These are phyloP conservation scores for Rhizophlyctis rosea DNA, from an alignment of 192 early-diverging fungal species.

Conservation along the genomic window DNA sequence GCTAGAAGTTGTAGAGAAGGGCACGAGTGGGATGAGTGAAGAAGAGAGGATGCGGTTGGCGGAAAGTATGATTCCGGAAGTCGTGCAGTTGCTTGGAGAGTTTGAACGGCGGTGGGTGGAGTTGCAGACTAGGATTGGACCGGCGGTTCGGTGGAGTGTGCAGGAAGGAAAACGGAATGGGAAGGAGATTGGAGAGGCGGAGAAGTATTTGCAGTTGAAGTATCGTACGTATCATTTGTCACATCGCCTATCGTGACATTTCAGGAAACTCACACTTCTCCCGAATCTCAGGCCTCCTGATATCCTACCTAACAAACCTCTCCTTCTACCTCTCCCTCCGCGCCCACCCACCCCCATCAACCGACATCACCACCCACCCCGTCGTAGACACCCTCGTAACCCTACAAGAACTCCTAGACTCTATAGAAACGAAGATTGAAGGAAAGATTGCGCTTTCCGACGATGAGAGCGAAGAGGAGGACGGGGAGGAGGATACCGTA, in stretches of 20 bases:
- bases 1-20: slow-evolving; percentile 25
- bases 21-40: slow-evolving; percentile 15
- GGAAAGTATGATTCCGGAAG: slow-evolving; percentile 32
- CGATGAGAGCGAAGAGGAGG: slow-evolving; percentile 20
- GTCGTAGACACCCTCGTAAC: slow-evolving; percentile 77
- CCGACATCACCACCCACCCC: slow-evolving; percentile 71
- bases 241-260: neutral
- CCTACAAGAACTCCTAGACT: slow-evolving; percentile 67
- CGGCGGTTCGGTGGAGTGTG: slow-evolving; percentile 34
- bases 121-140: slow-evolving; percentile 26
- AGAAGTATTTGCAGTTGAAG: slow-evolving; percentile 39
- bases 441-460: slow-evolving; percentile 26
- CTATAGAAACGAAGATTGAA: slow-evolving; percentile 62
- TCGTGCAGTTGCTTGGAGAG: slow-evolving; percentile 29
- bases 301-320: slow-evolving; percentile 85
- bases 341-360: slow-evolving; percentile 52
- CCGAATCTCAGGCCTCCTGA: slow-evolving; percentile 33
- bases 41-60: slow-evolving; percentile 25
- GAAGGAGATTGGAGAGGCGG: slow-evolving; percentile 3
- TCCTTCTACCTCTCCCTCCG: slow-evolving; percentile 77
- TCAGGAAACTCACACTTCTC: neutral
- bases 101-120: slow-evolving; percentile 36
- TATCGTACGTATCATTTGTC: slow-evolving; percentile 26
- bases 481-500: slow-evolving; percentile 20
- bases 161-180: slow-evolving; percentile 9